A percentile compares a stretch with the other conserved stretches of the same genome.
Conservation (phyloP, 192 early-diverging fungal genomes). For the Globomyces pollinis-pini region DNA sequence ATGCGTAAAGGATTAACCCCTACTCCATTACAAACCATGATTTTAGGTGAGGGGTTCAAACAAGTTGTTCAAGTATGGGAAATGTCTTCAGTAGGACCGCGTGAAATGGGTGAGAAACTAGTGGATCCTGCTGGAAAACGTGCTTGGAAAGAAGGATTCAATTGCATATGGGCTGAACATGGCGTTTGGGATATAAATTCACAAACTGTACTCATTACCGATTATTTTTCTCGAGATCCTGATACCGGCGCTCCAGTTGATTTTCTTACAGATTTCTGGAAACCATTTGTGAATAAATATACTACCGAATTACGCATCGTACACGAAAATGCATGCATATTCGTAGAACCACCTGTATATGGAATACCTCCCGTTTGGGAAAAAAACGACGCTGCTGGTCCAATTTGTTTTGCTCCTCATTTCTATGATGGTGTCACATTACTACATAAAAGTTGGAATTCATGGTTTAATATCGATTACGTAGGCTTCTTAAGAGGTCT, state of each 20-base stretch:
- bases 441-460: slow-evolving; percentile 52
- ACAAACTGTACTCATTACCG: slow-evolving; percentile 20
- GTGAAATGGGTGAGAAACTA: slow-evolving; percentile 29
- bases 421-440: slow-evolving; percentile 75
- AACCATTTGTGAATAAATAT: slow-evolving; percentile 65
- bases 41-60: slow-evolving; percentile 54
- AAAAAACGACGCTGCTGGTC: slow-evolving; percentile 16
- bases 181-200: slow-evolving; percentile 57
- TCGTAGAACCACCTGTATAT: slow-evolving; percentile 70
- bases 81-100: slow-evolving; percentile 58
- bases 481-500: slow-evolving; percentile 41
- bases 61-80: slow-evolving; percentile 52
- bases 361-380: slow-evolving; percentile 35
- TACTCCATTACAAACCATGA: slow-evolving; percentile 58
- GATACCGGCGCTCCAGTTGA: slow-evolving; percentile 46
- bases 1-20: slow-evolving; percentile 58
- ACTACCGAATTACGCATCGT: slow-evolving; percentile 48
- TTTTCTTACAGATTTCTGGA: slow-evolving; percentile 57
- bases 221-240: slow-evolving; percentile 64
- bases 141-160: slow-evolving; percentile 29
- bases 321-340: slow-evolving; percentile 46
- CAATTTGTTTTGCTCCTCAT: slow-evolving; percentile 67
- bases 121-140: slow-evolving; percentile 35
- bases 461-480: slow-evolving; percentile 51
- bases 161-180: slow-evolving; percentile 63